Conservation (phyloP, 148 eudicot genomes). For the Cornus kousa region DNA sequence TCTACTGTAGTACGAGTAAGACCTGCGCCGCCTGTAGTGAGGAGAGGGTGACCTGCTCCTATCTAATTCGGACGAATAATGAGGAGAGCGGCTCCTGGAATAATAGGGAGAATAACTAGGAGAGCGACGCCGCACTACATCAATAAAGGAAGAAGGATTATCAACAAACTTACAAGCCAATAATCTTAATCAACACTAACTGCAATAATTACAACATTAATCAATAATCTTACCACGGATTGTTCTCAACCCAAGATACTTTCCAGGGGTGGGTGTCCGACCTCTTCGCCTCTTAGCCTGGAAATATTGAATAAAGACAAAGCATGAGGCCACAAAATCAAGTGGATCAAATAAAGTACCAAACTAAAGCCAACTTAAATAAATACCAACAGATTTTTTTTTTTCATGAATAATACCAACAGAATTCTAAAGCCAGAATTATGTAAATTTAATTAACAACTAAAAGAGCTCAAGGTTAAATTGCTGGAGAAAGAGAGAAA, state of each 20-base stretch:
- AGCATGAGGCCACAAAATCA: constrained; percentile 3
- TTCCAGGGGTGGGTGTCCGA: constrained; percentile 95
- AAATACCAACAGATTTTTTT: too few species aligned
- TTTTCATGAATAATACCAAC: too few species aligned
- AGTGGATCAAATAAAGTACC: neutral
- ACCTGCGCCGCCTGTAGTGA: constrained; percentile 32
- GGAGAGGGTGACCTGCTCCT: constrained; percentile 65
- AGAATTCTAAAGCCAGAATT: neutral
- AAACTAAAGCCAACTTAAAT: neutral
- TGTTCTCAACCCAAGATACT: constrained; percentile 74
- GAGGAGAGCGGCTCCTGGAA: constrained; percentile 42
- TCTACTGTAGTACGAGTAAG: constrained; percentile 38
- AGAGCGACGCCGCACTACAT: constrained; percentile 54
- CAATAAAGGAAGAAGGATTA: neutral
- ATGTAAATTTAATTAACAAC: neutral
- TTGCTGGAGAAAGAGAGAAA: constrained; percentile 47
- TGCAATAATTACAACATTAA: too few species aligned
- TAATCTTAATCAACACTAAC: too few species aligned
- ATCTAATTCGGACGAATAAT: constrained; percentile 58
- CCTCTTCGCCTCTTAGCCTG: constrained; percentile 93
- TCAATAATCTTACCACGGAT: constrained; percentile 43
- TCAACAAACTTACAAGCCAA: neutral
- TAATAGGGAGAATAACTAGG: constrained; percentile 41
- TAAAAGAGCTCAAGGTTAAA: constrained; percentile 25
- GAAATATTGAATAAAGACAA: neutral